phyloP scores from a whole-genome alignment of 192 early-diverging fungal species.

The Backusella circina region DNA sequence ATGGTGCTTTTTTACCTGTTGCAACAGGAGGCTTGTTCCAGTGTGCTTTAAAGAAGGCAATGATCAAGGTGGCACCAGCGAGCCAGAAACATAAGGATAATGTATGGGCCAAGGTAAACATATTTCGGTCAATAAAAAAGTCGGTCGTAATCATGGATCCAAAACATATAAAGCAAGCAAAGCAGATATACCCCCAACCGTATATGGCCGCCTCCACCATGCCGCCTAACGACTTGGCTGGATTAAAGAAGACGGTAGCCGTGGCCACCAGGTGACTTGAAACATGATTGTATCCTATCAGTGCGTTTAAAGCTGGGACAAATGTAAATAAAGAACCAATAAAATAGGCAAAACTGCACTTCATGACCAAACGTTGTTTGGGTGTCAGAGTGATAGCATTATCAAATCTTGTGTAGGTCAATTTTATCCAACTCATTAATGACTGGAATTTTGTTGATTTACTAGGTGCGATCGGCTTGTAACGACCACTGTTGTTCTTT shows the following conservation, averaged over 20 bases:
- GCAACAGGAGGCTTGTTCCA: slow-evolving; percentile 50
- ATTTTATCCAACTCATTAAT: background rate
- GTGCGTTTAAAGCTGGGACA: slow-evolving; percentile 43
- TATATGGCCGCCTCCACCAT: slow-evolving; percentile 49
- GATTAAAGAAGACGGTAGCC: slow-evolving; percentile 71
- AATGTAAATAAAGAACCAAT: slow-evolving; percentile 66
- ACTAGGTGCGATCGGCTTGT: background rate
- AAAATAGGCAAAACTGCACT: slow-evolving; percentile 63
- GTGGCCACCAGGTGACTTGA: slow-evolving; percentile 68
- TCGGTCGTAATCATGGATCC: slow-evolving; percentile 45
- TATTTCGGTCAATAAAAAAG: slow-evolving; percentile 40
- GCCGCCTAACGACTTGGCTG: slow-evolving; percentile 67
- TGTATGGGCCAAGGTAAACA: slow-evolving; percentile 36
- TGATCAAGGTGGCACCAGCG: slow-evolving; percentile 46
- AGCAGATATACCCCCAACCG: slow-evolving; percentile 36
- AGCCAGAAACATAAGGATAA: slow-evolving; percentile 46
- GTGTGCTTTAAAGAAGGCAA: slow-evolving; percentile 48
- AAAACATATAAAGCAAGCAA: slow-evolving; percentile 39
- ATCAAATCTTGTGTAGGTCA: background rate
- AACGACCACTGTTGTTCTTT: background rate
- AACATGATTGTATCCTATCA: slow-evolving; percentile 54
- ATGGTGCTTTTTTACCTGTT: slow-evolving; percentile 35
- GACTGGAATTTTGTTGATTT: background rate
- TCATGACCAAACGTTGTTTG: slow-evolving; percentile 44
- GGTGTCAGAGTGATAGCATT: background rate